Percentiles rank a stretch among this genome's conserved stretches.
phyloP scores from a whole-genome alignment of 2,329 filamentous ascomycete species.

The Plenodomus biglobosus region DNA sequence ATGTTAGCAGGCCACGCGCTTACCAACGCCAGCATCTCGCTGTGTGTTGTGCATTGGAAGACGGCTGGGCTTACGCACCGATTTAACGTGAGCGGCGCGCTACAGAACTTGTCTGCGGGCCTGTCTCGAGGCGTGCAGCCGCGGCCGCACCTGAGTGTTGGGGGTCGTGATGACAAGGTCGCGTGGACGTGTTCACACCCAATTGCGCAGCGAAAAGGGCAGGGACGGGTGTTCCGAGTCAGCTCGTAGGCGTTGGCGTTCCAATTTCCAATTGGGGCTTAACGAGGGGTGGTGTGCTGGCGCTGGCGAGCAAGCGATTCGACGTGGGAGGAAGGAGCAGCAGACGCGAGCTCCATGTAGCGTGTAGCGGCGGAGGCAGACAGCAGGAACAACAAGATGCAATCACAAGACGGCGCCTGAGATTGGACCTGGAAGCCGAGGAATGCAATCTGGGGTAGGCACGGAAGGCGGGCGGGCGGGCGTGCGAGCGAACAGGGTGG shows the following conservation, averaged over 20 bases:
- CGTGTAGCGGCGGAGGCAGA: constrained; percentile 11
- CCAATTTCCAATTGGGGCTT: too few relatives aligned
- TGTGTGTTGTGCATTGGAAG: not conserved
- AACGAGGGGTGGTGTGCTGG: not conserved
- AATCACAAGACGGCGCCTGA: not conserved
- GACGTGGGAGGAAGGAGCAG: constrained; percentile 16
- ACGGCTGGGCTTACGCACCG: too few relatives aligned
- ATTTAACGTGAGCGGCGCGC: too few relatives aligned
- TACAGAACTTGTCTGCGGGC: constrained; percentile 4
- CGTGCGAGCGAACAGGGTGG: too few relatives aligned
- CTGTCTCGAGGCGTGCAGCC: constrained; percentile 9
- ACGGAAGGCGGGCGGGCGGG: not conserved
- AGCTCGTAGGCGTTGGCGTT: too few relatives aligned
- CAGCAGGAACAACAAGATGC: constrained; percentile 1
- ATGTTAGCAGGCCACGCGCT: not conserved
- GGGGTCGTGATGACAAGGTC: constrained; percentile 4
- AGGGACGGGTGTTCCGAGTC: too few relatives aligned
- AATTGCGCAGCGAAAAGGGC: too few relatives aligned
- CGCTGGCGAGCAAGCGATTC: constrained; percentile 2
- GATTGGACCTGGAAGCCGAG: not conserved
- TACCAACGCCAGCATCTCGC: too few relatives aligned
- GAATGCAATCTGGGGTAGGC: constrained; percentile 6
- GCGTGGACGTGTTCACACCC: too few relatives aligned
- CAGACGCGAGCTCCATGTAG: constrained; percentile 35
- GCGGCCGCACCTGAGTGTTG: constrained; percentile 3